Evolutionary conservation across 192 early-diverging fungal species (phyloP), one percentile per base, ranked within the genome.

Genomic region (Phlyctochytrium planicorne): DNA sequence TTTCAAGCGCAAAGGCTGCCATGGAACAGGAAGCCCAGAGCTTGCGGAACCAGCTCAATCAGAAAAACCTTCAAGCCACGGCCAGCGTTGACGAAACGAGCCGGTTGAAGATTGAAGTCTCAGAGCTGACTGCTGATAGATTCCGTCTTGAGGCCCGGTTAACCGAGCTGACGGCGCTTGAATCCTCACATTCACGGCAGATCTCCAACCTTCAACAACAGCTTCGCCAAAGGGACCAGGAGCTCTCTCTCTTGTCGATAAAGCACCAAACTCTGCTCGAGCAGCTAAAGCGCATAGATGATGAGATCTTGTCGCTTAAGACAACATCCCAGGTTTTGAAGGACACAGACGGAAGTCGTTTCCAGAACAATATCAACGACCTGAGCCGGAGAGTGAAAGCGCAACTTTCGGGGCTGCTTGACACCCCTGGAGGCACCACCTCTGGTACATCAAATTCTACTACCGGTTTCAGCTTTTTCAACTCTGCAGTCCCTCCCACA

Each of bases 1-100:
- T 76, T 61, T 20, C 60, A 25, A 68, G 67, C 6, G 79, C 82
- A 25, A 75, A 81, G 59, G 31, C 55, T 30, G 71, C 72, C 1
- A 81, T 84, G 79, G 82, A 84, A 34, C 40, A 66, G 6, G 79
- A 84, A 35, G 74, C 76, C 27, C 35, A 61, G 17, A 53, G 52
- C 1, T 70, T 84, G 17, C 62, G 71, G 25, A 53, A 47, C 23
- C 77, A 81, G 59, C 62, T 81, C 27, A 52, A 29, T 17, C 65
- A 74, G 53, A 73, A 74, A 50, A 50, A 52, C 27, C 27, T 29
- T 31, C 77, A 81, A 30, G 33, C 68, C 6, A 32, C 60, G 12
- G 36, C 53, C 16, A 3, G 73, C 1, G 36, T 53, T 29, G 78
- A 78, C 23, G 77, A 80, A 34, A 36, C 68, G 1, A 37, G 67